Evolutionary conservation across 441 rosid genomes (phyloP).

Genomic region (Pelargonium citronellum): DNA sequence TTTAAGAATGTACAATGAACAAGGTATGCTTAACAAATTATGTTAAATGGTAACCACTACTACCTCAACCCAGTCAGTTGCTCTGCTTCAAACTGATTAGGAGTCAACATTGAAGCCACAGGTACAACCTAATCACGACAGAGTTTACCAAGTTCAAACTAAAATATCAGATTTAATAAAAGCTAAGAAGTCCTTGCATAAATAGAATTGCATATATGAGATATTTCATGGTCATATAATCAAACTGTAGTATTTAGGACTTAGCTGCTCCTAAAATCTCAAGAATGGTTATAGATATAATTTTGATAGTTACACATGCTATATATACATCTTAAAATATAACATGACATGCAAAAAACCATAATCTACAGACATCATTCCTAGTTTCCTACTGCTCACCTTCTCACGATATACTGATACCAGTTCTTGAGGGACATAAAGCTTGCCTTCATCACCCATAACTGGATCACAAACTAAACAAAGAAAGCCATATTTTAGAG

Average conservation of each 20-base stretch:
- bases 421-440: conserved; percentile 82
- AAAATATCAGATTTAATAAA: conserved; percentile 19
- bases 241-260: background rate
- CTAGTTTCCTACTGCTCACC: conserved; percentile 35
- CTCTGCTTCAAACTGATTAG: conserved; percentile 99
- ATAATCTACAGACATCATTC: background rate
- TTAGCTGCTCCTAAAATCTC: background rate
- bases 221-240: background rate
- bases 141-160: conserved; percentile 13
- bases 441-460: conserved; percentile 98
- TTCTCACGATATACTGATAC: conserved; percentile 82
- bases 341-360: background rate
- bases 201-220: background rate
- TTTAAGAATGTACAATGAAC: conserved; percentile 11
- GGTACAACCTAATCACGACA: conserved; percentile 74
- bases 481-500: conserved; percentile 16
- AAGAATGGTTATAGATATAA: background rate
- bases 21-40: conserved; percentile 15
- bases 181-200: conserved; percentile 2
- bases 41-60: conserved; percentile 12
- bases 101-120: conserved; percentile 98
- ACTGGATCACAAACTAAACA: conserved; percentile 95
- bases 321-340: background rate
- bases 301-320: background rate
- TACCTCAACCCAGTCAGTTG: conserved; percentile 80